Conservation (phyloP, 2,329 filamentous ascomycete genomes). For the Venturia carpophila region DNA sequence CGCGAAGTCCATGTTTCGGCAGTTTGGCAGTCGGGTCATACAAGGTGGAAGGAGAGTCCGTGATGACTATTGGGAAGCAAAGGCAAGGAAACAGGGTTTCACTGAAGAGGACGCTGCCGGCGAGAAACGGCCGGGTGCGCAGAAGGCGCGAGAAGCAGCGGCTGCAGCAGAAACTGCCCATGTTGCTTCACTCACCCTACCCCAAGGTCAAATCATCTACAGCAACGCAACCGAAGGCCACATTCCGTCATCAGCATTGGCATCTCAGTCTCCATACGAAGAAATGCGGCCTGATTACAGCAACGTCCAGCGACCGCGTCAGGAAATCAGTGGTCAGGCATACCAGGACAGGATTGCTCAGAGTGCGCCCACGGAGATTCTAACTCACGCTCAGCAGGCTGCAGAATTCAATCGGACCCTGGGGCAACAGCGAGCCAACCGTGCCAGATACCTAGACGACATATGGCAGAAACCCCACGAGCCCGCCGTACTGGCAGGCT, state of each 20-base stretch:
- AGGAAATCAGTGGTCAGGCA: conserved; percentile 78
- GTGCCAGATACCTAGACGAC: conserved; percentile 69
- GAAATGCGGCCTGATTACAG: conserved; percentile 54
- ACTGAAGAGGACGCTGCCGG: conserved; percentile 93
- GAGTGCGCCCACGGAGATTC: conserved; percentile 57
- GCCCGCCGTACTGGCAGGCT: conserved; percentile 45
- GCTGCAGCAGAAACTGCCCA: conserved; percentile 54
- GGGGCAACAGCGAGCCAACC: conserved; percentile 69
- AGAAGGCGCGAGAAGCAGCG: conserved; percentile 77
- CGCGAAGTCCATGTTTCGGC: conserved; percentile 94
- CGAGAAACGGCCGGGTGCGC: conserved; percentile 88
- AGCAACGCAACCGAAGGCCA: conserved; percentile 56
- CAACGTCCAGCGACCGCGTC: conserved; percentile 73
- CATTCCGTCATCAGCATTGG: conserved; percentile 35
- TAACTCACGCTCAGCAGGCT: conserved; percentile 78
- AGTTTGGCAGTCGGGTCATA: conserved; percentile 93
- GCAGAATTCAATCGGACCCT: conserved; percentile 85
- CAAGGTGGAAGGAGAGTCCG: conserved; percentile 82
- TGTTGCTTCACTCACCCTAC: conserved; percentile 51
- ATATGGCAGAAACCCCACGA: conserved; percentile 82
- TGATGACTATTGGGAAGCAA: conserved; percentile 98
- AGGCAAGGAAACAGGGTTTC: conserved; percentile 94
- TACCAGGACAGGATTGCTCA: conserved; percentile 71
- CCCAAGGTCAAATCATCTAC: conserved; percentile 83
- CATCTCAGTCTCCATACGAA: conserved; percentile 42